phyloP scores from a whole-genome alignment of 805 yeast genomes.

The Kurtzmaniella cleridarum region DNA sequence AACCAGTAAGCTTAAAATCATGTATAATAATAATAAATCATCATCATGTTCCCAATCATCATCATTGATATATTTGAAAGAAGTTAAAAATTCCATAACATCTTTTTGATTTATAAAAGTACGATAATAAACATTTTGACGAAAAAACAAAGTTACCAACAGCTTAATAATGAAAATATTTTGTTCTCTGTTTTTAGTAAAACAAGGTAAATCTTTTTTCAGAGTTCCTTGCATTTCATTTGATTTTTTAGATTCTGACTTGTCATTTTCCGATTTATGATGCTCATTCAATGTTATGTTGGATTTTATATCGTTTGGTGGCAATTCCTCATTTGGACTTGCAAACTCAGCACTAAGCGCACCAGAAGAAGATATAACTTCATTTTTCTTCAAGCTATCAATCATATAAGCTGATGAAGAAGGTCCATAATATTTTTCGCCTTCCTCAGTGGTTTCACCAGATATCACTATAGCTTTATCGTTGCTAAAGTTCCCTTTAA shows the following conservation, averaged over 20 bases:
- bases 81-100: constrained; percentile 31
- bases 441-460: constrained; percentile 35
- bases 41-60: constrained; percentile 44
- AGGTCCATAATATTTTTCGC: constrained; percentile 47
- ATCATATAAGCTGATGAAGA: constrained; percentile 46
- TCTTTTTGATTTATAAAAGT: constrained; percentile 32
- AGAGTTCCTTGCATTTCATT: constrained; percentile 15
- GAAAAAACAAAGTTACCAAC: constrained; percentile 40
- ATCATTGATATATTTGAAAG: constrained; percentile 25
- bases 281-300: constrained; percentile 2
- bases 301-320: constrained; percentile 12
- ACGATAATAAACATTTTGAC: constrained; percentile 31
- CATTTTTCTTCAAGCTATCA: constrained; percentile 19
- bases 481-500: not conserved
- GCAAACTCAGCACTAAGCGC: constrained; percentile 5
- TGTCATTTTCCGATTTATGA: not conserved
- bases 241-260: constrained; percentile 3
- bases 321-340: constrained; percentile 20
- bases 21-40: constrained; percentile 40
- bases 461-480: constrained; percentile 13
- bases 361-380: constrained; percentile 3
- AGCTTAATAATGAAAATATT: constrained; percentile 29
- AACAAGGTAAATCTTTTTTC: constrained; percentile 29
- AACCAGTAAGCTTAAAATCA: constrained; percentile 39
- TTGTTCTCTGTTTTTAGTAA: constrained; percentile 8